Base-by-base conservation (phyloP, 2,329 filamentous ascomycete species). In the Calonectria ilicicola region DNA sequence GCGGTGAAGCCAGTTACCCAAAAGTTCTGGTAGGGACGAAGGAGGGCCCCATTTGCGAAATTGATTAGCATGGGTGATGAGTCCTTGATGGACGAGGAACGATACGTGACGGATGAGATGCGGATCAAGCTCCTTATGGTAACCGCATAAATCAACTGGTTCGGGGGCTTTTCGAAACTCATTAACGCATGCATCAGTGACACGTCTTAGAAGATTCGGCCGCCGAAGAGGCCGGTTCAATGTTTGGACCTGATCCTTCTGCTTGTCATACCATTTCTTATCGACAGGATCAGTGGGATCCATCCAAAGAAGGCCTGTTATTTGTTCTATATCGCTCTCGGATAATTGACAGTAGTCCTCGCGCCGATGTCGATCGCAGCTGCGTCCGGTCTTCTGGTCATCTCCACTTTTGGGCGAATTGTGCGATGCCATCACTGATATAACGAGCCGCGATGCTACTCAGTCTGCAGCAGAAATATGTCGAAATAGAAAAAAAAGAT, bases 51-150 rank as follows among this genome's bases (percentile, higher is more conserved):
- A 76, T 9, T 58, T 63, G 12, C 83, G 80, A 51, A 84, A 78
- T 1, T 74, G 74, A 19, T 80, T 77, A 2, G 81, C 72, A 15
- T 81, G 82, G 7, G 76, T 75, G 0, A 83, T 87, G 32, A 83
- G 81, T 77, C 90, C 89, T 8, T 83, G 79, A 0, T 79, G 80
- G 8, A 90, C 60, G 7, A 86, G 81, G 21, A 84, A 62, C 77
- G 87, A 87, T n/a, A 89, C 76, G 21, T 82, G 81, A 51, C 84
- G 85, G 19, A 89, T 84, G 14, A 89, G 74, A 46, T 81, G 83
- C 0, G 86, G 81, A 47, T 89, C 82, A 5, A 90, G 82, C 0
- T 42, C 66, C 27, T 81, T 75, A 75, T 90, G 88, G 5, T 77
- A 77, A 7, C 65, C 17, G 74, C 88, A 90, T 5, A 89, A 80